phyloP scores from a whole-genome alignment of 805 yeast species.

The Ascoidea tarda region DNA sequence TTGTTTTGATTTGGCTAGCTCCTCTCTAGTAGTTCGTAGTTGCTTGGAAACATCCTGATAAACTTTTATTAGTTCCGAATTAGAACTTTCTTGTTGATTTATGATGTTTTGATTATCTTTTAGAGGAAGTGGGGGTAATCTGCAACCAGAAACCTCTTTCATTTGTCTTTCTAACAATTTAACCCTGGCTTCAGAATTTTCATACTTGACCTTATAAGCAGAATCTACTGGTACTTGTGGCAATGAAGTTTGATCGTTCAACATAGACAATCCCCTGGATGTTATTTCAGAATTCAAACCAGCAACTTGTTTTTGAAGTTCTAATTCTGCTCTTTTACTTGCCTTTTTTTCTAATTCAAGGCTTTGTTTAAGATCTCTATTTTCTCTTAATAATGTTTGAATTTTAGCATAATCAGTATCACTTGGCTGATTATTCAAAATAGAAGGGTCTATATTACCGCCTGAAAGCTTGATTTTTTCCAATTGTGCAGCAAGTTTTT shows the following conservation, averaged over 20 bases:
- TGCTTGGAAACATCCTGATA: conserved; percentile 36
- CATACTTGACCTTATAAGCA: conserved; percentile 30
- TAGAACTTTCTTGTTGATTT: conserved; percentile 19
- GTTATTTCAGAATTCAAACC: background rate
- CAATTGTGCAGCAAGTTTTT: conserved; percentile 29
- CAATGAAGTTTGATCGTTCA: too few relatives aligned
- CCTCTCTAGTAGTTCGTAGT: conserved; percentile 27
- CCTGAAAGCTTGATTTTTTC: conserved; percentile 17
- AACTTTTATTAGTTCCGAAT: conserved; percentile 22
- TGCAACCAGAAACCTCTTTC: conserved; percentile 10
- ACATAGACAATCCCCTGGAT: too few relatives aligned
- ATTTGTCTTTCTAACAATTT: conserved; percentile 25
- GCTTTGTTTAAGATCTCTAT: conserved; percentile 31
- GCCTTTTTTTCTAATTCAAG: conserved; percentile 38
- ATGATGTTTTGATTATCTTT: conserved; percentile 17
- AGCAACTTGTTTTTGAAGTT: conserved; percentile 24
- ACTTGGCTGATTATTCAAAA: too few relatives aligned
- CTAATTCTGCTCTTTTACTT: conserved; percentile 34
- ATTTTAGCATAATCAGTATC: background rate
- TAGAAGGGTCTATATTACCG: background rate
- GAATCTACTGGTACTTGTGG: conserved; percentile 8
- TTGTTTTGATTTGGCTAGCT: conserved; percentile 24
- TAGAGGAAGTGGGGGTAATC: conserved; percentile 10
- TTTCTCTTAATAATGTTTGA: conserved; percentile 24
- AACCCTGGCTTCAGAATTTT: conserved; percentile 29